Conservation (phyloP, 2,329 filamentous ascomycete species). For the Xylariales sp. region DNA sequence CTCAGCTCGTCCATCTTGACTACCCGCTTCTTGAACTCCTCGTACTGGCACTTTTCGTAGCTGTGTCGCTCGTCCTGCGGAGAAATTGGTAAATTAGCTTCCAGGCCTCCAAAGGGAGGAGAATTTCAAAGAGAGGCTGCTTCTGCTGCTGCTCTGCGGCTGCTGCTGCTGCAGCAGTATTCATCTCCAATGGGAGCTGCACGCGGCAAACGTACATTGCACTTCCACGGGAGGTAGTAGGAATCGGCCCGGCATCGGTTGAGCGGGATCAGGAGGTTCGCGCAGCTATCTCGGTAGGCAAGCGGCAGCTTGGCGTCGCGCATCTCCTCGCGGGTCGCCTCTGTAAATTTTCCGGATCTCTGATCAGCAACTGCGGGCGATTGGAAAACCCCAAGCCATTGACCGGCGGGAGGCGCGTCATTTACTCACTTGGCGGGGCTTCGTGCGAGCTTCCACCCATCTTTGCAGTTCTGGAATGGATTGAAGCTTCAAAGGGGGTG, state of each 20-base stretch:
- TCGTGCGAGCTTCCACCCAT: constrained; percentile 19
- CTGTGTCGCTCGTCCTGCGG: constrained; percentile 86
- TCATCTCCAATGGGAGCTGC: no score
- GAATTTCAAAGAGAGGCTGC: no score
- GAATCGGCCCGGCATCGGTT: constrained; percentile 91
- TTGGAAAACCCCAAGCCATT: no score
- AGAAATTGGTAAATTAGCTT: no score
- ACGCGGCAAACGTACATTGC: constrained; percentile 76
- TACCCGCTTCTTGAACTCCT: constrained; percentile 97
- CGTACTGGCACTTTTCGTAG: constrained; percentile 99
- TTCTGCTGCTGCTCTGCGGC: no score
- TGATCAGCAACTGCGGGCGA: no score
- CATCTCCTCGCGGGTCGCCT: constrained; percentile 88
- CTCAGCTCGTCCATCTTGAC: constrained; percentile 97
- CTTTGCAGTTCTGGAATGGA: constrained; percentile 4
- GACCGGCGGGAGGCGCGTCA: no score
- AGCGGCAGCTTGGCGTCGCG: constrained; percentile 82
- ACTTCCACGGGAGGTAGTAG: constrained; percentile 97
- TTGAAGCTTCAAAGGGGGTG: no score
- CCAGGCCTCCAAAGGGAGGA: no score
- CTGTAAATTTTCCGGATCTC: constrained; percentile 31
- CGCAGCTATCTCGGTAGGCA: constrained; percentile 92
- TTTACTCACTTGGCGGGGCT: constrained; percentile 22
- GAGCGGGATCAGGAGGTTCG: constrained; percentile 87
- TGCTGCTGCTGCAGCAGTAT: no score